Conservation (phyloP, 345 rosid genomes). For the Aethionema arabicum region DNA sequence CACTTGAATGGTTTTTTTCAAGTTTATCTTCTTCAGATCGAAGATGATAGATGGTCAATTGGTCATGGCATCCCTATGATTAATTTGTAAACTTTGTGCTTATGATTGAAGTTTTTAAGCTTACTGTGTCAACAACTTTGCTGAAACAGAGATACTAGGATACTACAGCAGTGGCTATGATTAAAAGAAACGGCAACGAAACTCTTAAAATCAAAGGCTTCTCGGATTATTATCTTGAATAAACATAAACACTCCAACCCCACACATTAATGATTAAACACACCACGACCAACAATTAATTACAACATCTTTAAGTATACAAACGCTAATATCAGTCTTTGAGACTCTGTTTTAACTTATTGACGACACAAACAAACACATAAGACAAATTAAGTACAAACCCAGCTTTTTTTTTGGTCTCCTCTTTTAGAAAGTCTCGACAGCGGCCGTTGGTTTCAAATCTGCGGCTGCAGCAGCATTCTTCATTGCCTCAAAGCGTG, state of each 20-base stretch:
- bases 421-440: constrained; percentile 30
- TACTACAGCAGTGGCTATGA: constrained; percentile 3
- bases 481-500: constrained; percentile 83
- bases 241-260: constrained; percentile 29
- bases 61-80: background rate
- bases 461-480: constrained; percentile 38
- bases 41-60: constrained; percentile 15
- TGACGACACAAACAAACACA: constrained; percentile 30
- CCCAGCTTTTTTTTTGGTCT: background rate
- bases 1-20: background rate
- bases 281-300: constrained; percentile 30
- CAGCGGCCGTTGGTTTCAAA: constrained; percentile 52
- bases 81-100: constrained; percentile 11
- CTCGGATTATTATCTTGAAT: constrained; percentile 18
- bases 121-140: background rate
- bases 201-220: constrained; percentile 9
- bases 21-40: constrained; percentile 18
- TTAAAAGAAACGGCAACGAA: background rate
- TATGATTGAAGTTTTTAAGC: background rate
- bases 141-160: constrained; percentile 15
- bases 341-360: constrained; percentile 14
- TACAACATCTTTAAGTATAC: constrained; percentile 21
- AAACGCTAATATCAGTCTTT: constrained; percentile 16
- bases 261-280: constrained; percentile 7
- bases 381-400: constrained; percentile 10